Percentiles rank a stretch among this genome's conserved stretches.
phyloP scores from a whole-genome alignment of 164 flowering plant genomes.

The Berberis vulgaris region DNA sequence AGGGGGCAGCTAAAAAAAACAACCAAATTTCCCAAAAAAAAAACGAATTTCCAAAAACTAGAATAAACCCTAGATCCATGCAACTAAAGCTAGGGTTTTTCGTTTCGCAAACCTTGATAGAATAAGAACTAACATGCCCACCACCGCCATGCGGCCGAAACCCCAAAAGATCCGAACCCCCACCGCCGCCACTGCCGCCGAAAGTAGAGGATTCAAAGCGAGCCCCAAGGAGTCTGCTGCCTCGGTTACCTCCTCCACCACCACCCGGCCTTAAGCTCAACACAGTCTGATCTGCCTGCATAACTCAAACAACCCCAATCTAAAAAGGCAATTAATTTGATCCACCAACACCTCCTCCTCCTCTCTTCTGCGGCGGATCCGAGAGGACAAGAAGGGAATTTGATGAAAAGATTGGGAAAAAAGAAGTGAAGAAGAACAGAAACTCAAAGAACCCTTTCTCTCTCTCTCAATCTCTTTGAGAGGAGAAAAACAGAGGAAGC shows the following conservation, averaged over 20 bases:
- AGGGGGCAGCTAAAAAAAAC: not conserved
- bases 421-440: not conserved
- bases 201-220: slow-evolving; percentile 40
- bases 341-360: not conserved
- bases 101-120: slow-evolving; percentile 30
- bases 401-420: no score
- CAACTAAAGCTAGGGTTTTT: not conserved
- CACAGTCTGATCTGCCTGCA: slow-evolving; percentile 92
- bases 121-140: slow-evolving; percentile 9
- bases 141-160: slow-evolving; percentile 38
- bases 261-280: slow-evolving; percentile 95
- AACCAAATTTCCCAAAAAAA: not conserved
- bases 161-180: slow-evolving; percentile 27
- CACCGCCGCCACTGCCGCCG: slow-evolving; percentile 20
- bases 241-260: slow-evolving; percentile 67
- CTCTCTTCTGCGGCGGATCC: no score
- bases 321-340: not conserved
- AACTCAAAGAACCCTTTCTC: not conserved
- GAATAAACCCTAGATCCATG: slow-evolving; percentile 28
- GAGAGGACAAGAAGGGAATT: no score
- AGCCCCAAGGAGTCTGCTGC: slow-evolving; percentile 46
- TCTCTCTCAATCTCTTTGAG: not conserved
- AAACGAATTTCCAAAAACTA: not conserved
- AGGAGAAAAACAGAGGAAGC: not conserved
- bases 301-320: slow-evolving; percentile 31